Evolutionary conservation across 2,329 filamentous ascomycete genomes (phyloP), one percentile per base, ranked within the genome.

Genomic region (Talaromyces albobiverticillius): DNA sequence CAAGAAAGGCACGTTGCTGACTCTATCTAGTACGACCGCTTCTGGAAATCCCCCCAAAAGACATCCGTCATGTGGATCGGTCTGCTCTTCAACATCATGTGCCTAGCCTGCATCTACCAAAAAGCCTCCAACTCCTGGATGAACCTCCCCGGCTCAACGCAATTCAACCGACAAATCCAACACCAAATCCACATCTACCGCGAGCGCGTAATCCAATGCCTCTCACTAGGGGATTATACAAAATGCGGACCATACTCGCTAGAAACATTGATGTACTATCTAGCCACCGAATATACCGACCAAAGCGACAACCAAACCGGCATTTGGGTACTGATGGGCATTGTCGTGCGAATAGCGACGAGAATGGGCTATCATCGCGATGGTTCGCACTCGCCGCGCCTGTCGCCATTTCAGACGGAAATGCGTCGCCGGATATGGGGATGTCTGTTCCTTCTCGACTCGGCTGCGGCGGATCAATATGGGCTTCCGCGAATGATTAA

Each of bases 341-440:
- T 64, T 32, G 55, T 64, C 46, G 51, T 69, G 31, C 61, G 63
- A 34, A 55, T 69, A 46, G 62, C 65, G 8, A 52, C 66, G 47
- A 67, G 69, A 8, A 73, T 73, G 71, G 73, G 73, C 5, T 74
- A 74, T 54, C 73, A 76, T 51, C 67, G 72, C 25, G 73, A 76
- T 14, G 67, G 70, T 5, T 61, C 64, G 2, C 63, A 67, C 29
- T 69, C 71, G 49, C 51, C 61, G 2, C 65, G 69, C n/a, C 66
- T 75, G 10, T 62, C 67, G 4, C 61, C 64, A 1, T 69, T 72
- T 46, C 61, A 69, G 41, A 63, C 59, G 2, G 70, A 73, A 51
- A 70, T 71, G 64, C 65, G 69, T 4, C 60, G 70, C 20, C 59
- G 71, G 5, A 51, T 61, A 10, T 73, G 67, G 65, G 59, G 61